phyloP scores from a whole-genome alignment of 176 grass and related monocot species.

The Carex cristatella region DNA sequence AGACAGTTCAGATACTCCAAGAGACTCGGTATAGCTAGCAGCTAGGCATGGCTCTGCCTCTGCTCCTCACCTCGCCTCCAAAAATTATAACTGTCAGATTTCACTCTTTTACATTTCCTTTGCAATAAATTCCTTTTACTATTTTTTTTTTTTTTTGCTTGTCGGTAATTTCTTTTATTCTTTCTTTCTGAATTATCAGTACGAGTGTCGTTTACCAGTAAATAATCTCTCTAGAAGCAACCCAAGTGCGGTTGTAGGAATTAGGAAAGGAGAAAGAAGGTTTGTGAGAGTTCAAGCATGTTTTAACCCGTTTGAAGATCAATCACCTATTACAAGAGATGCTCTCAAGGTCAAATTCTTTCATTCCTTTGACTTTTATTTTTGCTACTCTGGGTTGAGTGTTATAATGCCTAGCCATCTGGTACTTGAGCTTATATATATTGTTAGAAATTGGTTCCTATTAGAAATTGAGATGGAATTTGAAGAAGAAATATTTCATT shows the following conservation, averaged over 20 bases:
- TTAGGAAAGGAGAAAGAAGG: not conserved
- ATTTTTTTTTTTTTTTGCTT: not conserved
- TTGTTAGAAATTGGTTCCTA: not conserved
- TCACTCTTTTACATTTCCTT: not conserved
- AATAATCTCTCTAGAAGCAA: not conserved
- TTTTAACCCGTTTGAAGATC: slow-evolving; percentile 66
- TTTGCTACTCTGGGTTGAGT: not conserved
- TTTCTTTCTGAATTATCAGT: slow-evolving; percentile 19
- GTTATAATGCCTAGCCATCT: not conserved
- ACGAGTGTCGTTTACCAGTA: not conserved
- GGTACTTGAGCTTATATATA: not conserved
- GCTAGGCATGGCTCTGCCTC: slow-evolving; percentile 31
- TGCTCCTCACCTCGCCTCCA: slow-evolving; percentile 15
- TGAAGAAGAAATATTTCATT: no score
- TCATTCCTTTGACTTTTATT: not conserved
- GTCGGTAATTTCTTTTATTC: not conserved
- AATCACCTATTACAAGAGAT: slow-evolving; percentile 63
- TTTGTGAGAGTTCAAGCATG: slow-evolving; percentile 33
- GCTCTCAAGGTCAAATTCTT: slow-evolving; percentile 57
- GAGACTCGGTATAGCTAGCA: not conserved
- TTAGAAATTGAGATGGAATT: no score
- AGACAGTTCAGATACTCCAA: not conserved
- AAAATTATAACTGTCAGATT: not conserved
- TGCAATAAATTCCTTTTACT: not conserved
- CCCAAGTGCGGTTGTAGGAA: not conserved